Evolutionary conservation across 148 eudicot species (phyloP).

Genomic region (Nepenthes gracilis): DNA sequence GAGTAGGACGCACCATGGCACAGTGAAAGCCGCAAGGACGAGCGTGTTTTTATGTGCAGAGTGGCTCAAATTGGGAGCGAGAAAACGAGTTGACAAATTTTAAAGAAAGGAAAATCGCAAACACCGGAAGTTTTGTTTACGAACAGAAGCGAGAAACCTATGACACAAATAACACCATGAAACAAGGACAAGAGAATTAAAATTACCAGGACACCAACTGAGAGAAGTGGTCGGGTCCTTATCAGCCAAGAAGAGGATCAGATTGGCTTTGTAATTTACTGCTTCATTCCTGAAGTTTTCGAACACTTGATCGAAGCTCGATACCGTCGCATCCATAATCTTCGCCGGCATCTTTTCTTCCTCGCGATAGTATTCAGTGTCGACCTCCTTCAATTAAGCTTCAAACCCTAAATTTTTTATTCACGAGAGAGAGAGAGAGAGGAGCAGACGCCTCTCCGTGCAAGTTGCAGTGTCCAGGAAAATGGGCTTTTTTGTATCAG

Average conservation of each 20-base stretch:
- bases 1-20: too few species aligned
- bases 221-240: slow-evolving; percentile 63
- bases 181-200: background rate
- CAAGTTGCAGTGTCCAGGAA: too few species aligned
- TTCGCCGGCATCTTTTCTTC: slow-evolving; percentile 50
- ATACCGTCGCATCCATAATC: slow-evolving; percentile 46
- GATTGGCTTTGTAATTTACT: slow-evolving; percentile 50
- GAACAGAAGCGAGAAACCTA: too few species aligned
- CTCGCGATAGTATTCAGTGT: background rate
- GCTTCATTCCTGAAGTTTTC: slow-evolving; percentile 49
- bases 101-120: too few species aligned
- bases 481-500: too few species aligned
- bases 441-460: too few species aligned
- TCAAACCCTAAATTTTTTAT: background rate
- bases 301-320: slow-evolving; percentile 44
- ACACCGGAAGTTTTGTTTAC: too few species aligned
- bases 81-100: too few species aligned
- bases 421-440: background rate
- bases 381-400: background rate
- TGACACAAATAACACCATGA: background rate
- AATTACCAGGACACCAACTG: slow-evolving; percentile 91
- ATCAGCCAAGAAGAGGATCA: slow-evolving; percentile 86
- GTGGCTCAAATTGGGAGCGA: too few species aligned
- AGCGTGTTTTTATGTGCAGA: too few species aligned
- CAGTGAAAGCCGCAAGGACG: too few species aligned